Base-by-base conservation (phyloP, 495 filamentous ascomycete genomes). In the Penicillium psychrofluorescens region DNA sequence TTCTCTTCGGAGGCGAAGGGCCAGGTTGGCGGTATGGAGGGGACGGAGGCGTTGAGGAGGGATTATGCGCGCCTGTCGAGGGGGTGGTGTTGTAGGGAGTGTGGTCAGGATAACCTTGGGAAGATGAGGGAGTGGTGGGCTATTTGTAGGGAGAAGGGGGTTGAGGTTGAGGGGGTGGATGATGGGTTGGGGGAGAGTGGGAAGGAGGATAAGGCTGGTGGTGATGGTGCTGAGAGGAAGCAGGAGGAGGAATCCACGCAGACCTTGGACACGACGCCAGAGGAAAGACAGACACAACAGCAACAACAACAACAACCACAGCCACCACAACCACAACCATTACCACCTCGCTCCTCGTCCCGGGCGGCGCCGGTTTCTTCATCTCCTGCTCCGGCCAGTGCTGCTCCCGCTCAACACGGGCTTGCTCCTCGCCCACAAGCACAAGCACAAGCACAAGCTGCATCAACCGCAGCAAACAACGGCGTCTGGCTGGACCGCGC, bases 11-110 rank as follows among this genome's bases (percentile, higher is more conserved):
- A 76, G 55, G 69, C 68, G 34, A 61, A 60, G 45, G 74, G 92
- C 0, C 92, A 98, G 72, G 67, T 98, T 1, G 92, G 92, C 2
- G 92, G 92, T 4, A 66, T 96, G 60, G 89, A 95, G 46, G 82
- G 82, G 12, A 72, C 54, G 36, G 76, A 80, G 7, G 71, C 64
- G 8, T 76, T 83, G 43, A 65, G 90, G 45, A 69, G 72, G 50
- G 67, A 77, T 44, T 75, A 87, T 54, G 91, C 91, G 11, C 64
- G 49, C 29, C 73, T 79, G 58, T 85, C 78, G 48, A 47, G 55
- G 11, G 60, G 30, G 9, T 95, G 76, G 79, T 70, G 63, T 46
- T 94, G 87, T 68, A 59, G 66, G 0, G 73, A 64, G 11, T 94
- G 89, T 56, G 53, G 47, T 29, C 76, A 67, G 9, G 75, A 69